Percentiles rank a stretch among this genome's conserved stretches.
These are phyloP conservation scores for Kwoniella shandongensis DNA, from an alignment of 768 basidiomycete species.

Conservation along the genomic window DNA sequence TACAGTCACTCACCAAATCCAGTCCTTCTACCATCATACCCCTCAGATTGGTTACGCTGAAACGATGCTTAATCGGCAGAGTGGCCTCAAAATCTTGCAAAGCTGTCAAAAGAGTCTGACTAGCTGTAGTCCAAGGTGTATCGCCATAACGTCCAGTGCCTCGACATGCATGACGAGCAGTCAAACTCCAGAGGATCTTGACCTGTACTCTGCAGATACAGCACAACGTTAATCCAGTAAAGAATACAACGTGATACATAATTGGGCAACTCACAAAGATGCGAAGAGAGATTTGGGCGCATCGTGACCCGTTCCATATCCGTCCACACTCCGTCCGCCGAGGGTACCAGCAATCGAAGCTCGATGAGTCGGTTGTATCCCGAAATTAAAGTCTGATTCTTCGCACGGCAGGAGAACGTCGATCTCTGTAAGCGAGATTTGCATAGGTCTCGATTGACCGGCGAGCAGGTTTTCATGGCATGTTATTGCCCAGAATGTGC, in stretches of 20 bases:
- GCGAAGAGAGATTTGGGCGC: constrained; percentile 22
- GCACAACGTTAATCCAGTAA: too few relatives aligned
- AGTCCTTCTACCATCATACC: constrained; percentile 27
- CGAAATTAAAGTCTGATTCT: constrained; percentile 27
- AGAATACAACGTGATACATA: too few relatives aligned
- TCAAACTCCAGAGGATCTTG: constrained; percentile 23
- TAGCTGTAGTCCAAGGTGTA: constrained; percentile 4
- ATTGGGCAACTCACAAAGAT: constrained; percentile 14
- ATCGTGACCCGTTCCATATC: not conserved
- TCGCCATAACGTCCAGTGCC: constrained; percentile 7
- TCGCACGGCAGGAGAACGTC: constrained; percentile 24
- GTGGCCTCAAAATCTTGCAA: constrained; percentile 19
- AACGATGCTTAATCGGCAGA: constrained; percentile 18
- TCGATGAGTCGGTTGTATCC: constrained; percentile 9
- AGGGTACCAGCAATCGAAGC: constrained; percentile 21
- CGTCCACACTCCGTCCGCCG: not conserved
- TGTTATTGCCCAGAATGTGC: constrained; percentile 23
- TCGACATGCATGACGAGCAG: constrained; percentile 22
- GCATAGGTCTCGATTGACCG: constrained; percentile 21
- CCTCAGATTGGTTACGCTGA: constrained; percentile 19
- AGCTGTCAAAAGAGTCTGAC: constrained; percentile 16
- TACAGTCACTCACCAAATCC: constrained; percentile 11
- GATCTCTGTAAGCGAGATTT: constrained; percentile 16
- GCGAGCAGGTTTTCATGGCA: constrained; percentile 24
- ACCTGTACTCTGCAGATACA: constrained; percentile 17